These are phyloP conservation scores for Didymella sp. DNA, from an alignment of 2,329 filamentous ascomycete genomes.

Conservation along the genomic window DNA sequence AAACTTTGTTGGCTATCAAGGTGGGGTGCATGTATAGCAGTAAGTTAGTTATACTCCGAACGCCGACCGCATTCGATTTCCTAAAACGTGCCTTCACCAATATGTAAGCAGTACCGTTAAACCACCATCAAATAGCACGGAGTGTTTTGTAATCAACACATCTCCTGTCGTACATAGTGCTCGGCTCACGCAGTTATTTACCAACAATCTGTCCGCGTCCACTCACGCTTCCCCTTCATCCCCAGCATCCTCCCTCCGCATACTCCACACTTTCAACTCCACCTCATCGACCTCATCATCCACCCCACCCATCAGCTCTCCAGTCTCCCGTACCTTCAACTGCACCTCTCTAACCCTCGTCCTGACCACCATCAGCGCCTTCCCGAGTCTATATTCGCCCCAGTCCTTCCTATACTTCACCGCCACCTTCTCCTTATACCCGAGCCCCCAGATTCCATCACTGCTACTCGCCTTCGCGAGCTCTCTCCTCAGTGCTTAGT, in stretches of 20 bases:
- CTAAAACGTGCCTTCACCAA: background rate
- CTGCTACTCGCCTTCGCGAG: slow-evolving; percentile 61
- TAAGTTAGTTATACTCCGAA: background rate
- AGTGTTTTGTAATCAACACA: too few relatives aligned
- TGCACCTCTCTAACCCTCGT: background rate
- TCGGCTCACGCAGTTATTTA: too few relatives aligned
- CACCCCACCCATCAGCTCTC: background rate
- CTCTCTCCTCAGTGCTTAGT: slow-evolving; percentile 35
- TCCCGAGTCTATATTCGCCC: slow-evolving; percentile 65
- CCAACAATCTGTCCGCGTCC: background rate
- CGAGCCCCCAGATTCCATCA: slow-evolving; percentile 26
- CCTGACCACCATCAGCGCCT: background rate
- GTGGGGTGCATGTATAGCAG: background rate
- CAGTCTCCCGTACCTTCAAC: background rate
- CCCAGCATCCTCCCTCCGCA: background rate
- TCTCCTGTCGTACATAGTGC: too few relatives aligned
- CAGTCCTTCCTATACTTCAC: slow-evolving; percentile 55
- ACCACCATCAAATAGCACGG: background rate
- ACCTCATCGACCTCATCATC: background rate
- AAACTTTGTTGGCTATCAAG: background rate
- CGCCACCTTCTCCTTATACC: slow-evolving; percentile 22
- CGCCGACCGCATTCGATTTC: background rate
- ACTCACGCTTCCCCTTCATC: background rate
- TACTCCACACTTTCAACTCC: background rate
- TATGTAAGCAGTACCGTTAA: background rate